Percentiles rank a stretch among this genome's conserved stretches.
These are phyloP conservation scores for Cairneyella variabilis DNA, from an alignment of 495 filamentous ascomycete genomes.

Conservation along the genomic window DNA sequence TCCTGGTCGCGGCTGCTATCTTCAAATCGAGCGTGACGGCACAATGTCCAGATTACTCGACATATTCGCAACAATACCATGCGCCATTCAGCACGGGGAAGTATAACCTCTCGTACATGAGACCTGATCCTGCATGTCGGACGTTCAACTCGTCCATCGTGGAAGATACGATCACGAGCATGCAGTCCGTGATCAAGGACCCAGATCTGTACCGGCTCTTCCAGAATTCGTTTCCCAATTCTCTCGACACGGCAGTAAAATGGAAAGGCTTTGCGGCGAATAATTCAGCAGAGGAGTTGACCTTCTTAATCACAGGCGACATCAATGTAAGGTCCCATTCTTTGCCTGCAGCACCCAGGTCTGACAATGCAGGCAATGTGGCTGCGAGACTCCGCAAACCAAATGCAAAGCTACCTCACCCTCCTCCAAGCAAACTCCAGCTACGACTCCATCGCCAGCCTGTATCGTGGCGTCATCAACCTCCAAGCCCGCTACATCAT, in stretches of 20 bases:
- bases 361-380: constrained; percentile 73
- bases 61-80: constrained; percentile 42
- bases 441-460: constrained; percentile 46
- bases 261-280: constrained; percentile 53
- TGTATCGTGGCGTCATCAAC: constrained; percentile 64
- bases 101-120: constrained; percentile 49
- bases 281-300: constrained; percentile 38
- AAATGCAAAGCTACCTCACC: constrained; percentile 60
- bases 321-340: constrained; percentile 39
- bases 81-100: constrained; percentile 40
- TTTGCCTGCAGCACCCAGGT: constrained; percentile 52
- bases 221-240: constrained; percentile 62
- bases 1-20: background rate
- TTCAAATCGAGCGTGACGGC: constrained; percentile 4
- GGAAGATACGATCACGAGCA: constrained; percentile 47
- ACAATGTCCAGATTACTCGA: constrained; percentile 51
- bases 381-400: constrained; percentile 65
- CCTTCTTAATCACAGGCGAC: constrained; percentile 45
- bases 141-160: constrained; percentile 55
- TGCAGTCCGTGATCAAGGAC: constrained; percentile 49
- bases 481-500: constrained; percentile 59
- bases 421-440: constrained; percentile 44
- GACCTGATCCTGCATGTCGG: constrained; percentile 52
- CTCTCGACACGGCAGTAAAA: constrained; percentile 62
- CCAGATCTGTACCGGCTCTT: constrained; percentile 65